Percentiles rank a stretch among this genome's conserved stretches.
Conservation (phyloP, 1,139 yeast genomes). For the Ogataea hybrid region DNA sequence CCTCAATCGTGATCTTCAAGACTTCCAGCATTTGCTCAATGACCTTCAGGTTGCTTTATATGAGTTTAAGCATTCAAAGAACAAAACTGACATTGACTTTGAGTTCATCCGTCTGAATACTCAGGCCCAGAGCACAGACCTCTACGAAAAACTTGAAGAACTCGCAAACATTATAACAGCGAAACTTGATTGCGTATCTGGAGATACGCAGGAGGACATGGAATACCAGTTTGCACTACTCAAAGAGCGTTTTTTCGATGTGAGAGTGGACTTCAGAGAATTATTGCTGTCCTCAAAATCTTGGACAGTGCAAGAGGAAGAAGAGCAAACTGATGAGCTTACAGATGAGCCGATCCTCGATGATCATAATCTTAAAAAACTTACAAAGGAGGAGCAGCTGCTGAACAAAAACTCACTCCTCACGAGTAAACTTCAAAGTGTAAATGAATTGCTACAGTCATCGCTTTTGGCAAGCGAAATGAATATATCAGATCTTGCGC, state of each 20-base stretch:
- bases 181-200: slow-evolving; percentile 5
- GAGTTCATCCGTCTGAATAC: slow-evolving; percentile 13
- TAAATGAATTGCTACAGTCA: slow-evolving; percentile 30
- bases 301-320: slow-evolving; percentile 17
- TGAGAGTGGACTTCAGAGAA: slow-evolving; percentile 26
- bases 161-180: slow-evolving; percentile 7
- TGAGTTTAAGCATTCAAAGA: slow-evolving; percentile 9
- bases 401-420: slow-evolving; percentile 29
- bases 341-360: slow-evolving; percentile 13
- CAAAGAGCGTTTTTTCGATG: slow-evolving; percentile 25
- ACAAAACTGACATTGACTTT: slow-evolving; percentile 10
- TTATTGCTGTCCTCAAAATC: slow-evolving; percentile 26
- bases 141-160: slow-evolving; percentile 16
- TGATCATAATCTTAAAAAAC: slow-evolving; percentile 24
- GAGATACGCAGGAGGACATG: slow-evolving; percentile 1
- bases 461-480: slow-evolving; percentile 51
- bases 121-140: slow-evolving; percentile 13
- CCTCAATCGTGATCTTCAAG: neutral
- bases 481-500: slow-evolving; percentile 59
- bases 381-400: slow-evolving; percentile 27
- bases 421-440: slow-evolving; percentile 30
- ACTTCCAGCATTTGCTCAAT: slow-evolving; percentile 1
- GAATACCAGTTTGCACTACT: slow-evolving; percentile 12
- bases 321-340: slow-evolving; percentile 6
- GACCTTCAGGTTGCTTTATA: slow-evolving; percentile 11